A percentile compares a stretch with the other conserved stretches of the same genome.
Evolutionary conservation across 2,329 filamentous ascomycete species (phyloP).

Genomic region (Beauveria bassiana): DNA sequence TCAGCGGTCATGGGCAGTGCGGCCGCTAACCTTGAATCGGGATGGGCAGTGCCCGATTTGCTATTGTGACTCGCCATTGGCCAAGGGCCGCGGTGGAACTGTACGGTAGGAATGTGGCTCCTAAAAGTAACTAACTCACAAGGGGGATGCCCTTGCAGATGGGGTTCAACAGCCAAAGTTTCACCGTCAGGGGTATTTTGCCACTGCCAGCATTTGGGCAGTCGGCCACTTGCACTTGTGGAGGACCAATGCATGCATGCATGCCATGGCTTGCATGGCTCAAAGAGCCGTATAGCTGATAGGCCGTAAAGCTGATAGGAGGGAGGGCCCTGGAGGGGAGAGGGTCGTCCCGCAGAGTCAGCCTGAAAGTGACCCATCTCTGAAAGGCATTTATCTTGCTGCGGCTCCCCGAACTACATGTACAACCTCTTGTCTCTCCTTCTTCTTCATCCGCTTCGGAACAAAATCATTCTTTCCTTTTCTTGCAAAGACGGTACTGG

Average conservation of each 20-base stretch:
- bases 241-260: too few species aligned
- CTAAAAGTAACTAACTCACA: background rate
- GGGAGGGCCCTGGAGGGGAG: background rate
- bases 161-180: constrained; percentile 6
- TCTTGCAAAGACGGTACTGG: constrained; percentile 8
- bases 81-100: background rate
- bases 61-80: background rate
- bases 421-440: background rate
- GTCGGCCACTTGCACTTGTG: too few species aligned
- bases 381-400: background rate
- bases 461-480: background rate
- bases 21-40: constrained; percentile 1
- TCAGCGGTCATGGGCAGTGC: background rate
- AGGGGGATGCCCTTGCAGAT: background rate
- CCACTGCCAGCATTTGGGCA: background rate
- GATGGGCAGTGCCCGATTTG: background rate
- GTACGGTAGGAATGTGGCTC: background rate
- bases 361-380: background rate
- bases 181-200: constrained; percentile 6
- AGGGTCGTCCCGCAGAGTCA: background rate
- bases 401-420: background rate
- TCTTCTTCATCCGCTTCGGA: constrained; percentile 4
- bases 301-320: too few species aligned
- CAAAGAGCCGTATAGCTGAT: too few species aligned
- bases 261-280: too few species aligned